Evolutionary conservation across 805 yeast genomes (phyloP).

Genomic region (Spencermartinsiella europaea): DNA sequence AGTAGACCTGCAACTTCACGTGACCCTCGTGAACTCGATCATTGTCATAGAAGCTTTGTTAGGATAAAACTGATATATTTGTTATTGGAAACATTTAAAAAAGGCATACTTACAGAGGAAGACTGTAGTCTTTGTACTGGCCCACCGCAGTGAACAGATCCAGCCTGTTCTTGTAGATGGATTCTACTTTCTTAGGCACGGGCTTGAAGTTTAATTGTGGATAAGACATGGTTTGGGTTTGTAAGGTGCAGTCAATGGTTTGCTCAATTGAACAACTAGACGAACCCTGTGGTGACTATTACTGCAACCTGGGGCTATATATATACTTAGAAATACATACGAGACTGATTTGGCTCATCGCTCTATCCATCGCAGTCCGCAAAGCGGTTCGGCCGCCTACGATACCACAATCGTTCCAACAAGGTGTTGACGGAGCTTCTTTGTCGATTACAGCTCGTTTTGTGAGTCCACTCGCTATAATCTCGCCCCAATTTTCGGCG

Average conservation of each 20-base stretch:
- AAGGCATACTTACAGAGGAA: constrained; percentile 62
- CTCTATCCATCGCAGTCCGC: too few relatives aligned
- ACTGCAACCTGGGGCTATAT: too few relatives aligned
- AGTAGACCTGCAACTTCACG: constrained; percentile 59
- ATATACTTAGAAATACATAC: too few relatives aligned
- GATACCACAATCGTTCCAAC: too few relatives aligned
- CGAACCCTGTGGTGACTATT: too few relatives aligned
- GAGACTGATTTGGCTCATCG: too few relatives aligned
- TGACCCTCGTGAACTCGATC: constrained; percentile 23
- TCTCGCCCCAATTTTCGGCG: too few relatives aligned
- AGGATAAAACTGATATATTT: not conserved
- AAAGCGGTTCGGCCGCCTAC: too few relatives aligned
- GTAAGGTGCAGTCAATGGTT: not conserved
- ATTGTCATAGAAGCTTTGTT: constrained; percentile 53
- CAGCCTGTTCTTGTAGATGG: constrained; percentile 63
- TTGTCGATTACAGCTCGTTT: too few relatives aligned
- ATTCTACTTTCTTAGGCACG: constrained; percentile 70
- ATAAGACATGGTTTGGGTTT: constrained; percentile 25
- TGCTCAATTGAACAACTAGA: too few relatives aligned
- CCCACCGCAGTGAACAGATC: constrained; percentile 79
- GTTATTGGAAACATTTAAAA: not conserved
- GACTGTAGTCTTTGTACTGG: constrained; percentile 60
- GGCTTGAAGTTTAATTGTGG: constrained; percentile 47
- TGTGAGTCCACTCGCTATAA: too few relatives aligned
- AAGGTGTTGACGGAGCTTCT: too few relatives aligned